Evolutionary conservation across 306 rosid species (phyloP).

Genomic region (Lathyrus aphaca): DNA sequence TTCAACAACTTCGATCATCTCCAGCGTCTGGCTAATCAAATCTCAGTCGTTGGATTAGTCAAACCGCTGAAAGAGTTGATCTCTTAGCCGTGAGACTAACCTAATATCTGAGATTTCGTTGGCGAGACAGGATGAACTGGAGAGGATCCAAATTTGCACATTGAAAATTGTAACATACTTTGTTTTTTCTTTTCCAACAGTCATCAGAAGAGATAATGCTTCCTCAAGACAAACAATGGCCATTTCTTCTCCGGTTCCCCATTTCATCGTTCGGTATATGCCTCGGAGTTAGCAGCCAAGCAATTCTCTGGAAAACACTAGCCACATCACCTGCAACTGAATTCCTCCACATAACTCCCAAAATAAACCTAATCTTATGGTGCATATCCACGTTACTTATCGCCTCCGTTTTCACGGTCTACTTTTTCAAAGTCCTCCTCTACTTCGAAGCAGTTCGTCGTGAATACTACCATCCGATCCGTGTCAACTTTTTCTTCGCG

Average conservation of each 20-base stretch:
- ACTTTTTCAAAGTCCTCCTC: conserved; percentile 59
- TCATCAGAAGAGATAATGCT: conserved; percentile 82
- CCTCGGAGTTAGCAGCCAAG: conserved; percentile 92
- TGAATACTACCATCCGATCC: conserved; percentile 85
- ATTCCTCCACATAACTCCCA: conserved; percentile 69
- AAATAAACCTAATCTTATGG: conserved; percentile 67
- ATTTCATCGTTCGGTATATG: conserved; percentile 80
- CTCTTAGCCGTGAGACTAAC: neutral
- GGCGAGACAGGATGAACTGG: neutral
- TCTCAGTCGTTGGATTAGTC: neutral
- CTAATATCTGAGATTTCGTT: neutral
- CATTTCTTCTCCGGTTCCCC: conserved; percentile 82
- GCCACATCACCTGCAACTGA: conserved; percentile 65
- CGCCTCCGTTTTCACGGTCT: conserved; percentile 44
- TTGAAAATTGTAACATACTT: conserved; percentile 29
- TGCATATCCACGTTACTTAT: conserved; percentile 58
- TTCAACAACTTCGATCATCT: neutral
- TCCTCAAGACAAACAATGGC: conserved; percentile 77
- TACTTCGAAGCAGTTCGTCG: conserved; percentile 96
- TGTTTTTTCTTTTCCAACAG: conserved; percentile 44
- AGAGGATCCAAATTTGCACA: neutral
- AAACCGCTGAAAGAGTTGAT: neutral
- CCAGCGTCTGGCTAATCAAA: neutral
- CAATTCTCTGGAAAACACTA: conserved; percentile 81
- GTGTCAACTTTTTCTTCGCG: conserved; percentile 87